Evolutionary conservation across 768 basidiomycete genomes (phyloP).

Genomic region (Gymnopilus junonius): DNA sequence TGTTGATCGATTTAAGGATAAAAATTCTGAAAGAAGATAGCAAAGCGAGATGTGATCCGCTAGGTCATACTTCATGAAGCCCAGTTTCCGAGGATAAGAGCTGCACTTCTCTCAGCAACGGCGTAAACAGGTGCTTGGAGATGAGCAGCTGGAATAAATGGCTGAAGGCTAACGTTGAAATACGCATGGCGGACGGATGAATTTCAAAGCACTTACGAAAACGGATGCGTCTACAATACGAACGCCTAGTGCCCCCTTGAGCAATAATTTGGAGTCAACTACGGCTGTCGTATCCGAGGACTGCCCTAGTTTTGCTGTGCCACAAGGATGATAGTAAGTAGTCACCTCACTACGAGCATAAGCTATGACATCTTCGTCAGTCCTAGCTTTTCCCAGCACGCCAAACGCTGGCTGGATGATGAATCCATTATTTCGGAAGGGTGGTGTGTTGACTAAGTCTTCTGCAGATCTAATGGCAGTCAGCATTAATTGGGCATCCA

Average conservation of each 20-base stretch:
- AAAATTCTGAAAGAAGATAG: too few relatives aligned
- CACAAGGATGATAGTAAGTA: neutral
- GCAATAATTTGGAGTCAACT: neutral
- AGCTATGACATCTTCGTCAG: neutral
- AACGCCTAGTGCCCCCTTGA: neutral
- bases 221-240: neutral
- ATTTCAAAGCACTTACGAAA: neutral
- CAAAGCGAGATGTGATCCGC: too few relatives aligned
- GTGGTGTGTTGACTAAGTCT: neutral
- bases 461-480: neutral
- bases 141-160: neutral
- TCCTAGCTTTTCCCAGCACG: neutral
- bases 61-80: too few relatives aligned
- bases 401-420: neutral
- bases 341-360: neutral
- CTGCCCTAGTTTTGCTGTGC: neutral
- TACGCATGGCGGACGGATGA: neutral
- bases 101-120: neutral
- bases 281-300: neutral
- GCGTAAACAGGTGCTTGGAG: neutral
- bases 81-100: too few relatives aligned
- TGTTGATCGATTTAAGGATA: too few relatives aligned
- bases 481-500: slow-evolving; percentile 7
- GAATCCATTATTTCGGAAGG: neutral
- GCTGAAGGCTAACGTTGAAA: neutral